Conservation (phyloP, 805 yeast species). For the Cyberlindnera mycetangii region DNA sequence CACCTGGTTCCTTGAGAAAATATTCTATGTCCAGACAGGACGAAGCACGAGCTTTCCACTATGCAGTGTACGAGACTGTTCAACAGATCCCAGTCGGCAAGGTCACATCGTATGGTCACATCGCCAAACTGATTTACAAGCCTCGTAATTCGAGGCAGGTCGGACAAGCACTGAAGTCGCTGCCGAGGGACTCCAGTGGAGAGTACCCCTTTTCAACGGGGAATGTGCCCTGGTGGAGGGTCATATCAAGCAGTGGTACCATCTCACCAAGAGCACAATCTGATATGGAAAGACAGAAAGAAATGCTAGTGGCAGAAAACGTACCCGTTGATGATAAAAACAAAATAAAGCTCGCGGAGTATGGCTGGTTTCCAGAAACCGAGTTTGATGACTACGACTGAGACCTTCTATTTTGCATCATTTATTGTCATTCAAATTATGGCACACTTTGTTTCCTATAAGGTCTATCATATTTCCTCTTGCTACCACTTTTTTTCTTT, state of each 20-base stretch:
- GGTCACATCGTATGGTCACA: slow-evolving; percentile 74
- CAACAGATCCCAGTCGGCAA: slow-evolving; percentile 55
- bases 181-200: slow-evolving; percentile 26
- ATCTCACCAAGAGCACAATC: slow-evolving; percentile 50
- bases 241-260: slow-evolving; percentile 58
- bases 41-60: slow-evolving; percentile 55
- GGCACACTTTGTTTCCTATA: slow-evolving; percentile 18
- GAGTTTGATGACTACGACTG: slow-evolving; percentile 26
- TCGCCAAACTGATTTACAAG: slow-evolving; percentile 57
- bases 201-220: slow-evolving; percentile 14
- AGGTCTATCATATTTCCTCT: slow-evolving; percentile 8
- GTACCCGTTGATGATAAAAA: slow-evolving; percentile 33
- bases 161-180: slow-evolving; percentile 63
- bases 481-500: slow-evolving; percentile 5
- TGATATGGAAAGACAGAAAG: slow-evolving; percentile 46
- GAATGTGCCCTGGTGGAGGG: slow-evolving; percentile 65
- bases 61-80: slow-evolving; percentile 55
- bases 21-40: slow-evolving; percentile 27
- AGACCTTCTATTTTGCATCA: neutral
- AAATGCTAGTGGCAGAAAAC: slow-evolving; percentile 45
- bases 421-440: too few species aligned
- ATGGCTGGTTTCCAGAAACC: slow-evolving; percentile 69
- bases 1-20: neutral
- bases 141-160: slow-evolving; percentile 75
- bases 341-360: slow-evolving; percentile 40